Evolutionary conservation across 371 early-diverging fungal genomes (phyloP).

Genomic region (Conidiobolus incongruus): DNA sequence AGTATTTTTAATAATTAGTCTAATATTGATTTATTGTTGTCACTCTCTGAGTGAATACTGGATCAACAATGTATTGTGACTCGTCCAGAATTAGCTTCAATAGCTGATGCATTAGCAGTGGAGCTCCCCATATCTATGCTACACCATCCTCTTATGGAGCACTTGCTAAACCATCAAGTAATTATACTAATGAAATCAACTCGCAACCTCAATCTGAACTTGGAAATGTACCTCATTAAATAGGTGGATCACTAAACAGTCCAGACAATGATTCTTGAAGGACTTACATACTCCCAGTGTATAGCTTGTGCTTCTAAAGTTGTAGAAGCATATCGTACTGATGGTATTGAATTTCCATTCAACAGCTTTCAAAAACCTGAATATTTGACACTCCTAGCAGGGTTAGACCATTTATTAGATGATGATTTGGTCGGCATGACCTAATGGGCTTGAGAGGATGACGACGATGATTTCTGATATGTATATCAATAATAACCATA

Average conservation of each 20-base stretch:
- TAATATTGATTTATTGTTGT: constrained; percentile 18
- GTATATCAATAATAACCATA: no score
- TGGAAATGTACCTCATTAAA: constrained; percentile 74
- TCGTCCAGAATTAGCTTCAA: constrained; percentile 74
- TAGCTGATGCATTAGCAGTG: constrained; percentile 67
- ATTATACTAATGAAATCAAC: constrained; percentile 14
- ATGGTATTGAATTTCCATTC: constrained; percentile 45
- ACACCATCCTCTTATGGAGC: constrained; percentile 40
- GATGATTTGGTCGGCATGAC: no score
- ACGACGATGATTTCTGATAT: no score
- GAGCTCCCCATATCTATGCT: constrained; percentile 73
- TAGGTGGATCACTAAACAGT: constrained; percentile 75
- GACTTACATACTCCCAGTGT: constrained; percentile 67
- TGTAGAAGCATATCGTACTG: constrained; percentile 26
- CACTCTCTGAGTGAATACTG: constrained; percentile 74
- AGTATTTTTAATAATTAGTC: neutral
- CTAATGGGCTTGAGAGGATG: no score
- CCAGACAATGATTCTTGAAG: constrained; percentile 58
- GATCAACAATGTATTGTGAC: constrained; percentile 97
- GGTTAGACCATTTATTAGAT: constrained; percentile 1
- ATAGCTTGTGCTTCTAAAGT: constrained; percentile 73
- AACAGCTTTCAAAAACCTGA: constrained; percentile 43
- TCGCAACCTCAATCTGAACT: constrained; percentile 12
- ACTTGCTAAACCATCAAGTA: constrained; percentile 7
- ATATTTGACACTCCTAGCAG: constrained; percentile 44